Conservation (phyloP, 176 grass and related monocot species). For the Triticum timopheevii region DNA sequence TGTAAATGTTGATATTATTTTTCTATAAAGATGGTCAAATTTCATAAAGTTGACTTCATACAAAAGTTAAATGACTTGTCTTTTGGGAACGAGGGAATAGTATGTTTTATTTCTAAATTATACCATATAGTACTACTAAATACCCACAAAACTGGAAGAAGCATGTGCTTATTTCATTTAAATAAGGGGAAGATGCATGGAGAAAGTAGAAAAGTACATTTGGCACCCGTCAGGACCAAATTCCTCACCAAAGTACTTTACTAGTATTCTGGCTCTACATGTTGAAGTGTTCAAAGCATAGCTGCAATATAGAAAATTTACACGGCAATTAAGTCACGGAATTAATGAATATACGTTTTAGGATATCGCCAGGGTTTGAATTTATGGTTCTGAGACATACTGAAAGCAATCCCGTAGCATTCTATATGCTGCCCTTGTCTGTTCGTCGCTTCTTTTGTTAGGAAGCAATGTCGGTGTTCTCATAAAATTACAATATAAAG, state of each 20-base stretch:
- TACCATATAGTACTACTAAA: not conserved
- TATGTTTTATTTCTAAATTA: not conserved
- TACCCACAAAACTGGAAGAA: conserved; percentile 9
- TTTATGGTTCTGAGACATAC: conserved; percentile 41
- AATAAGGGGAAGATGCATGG: not conserved
- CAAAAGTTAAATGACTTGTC: not conserved
- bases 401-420: conserved; percentile 83
- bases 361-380: conserved; percentile 2
- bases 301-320: conserved; percentile 47
- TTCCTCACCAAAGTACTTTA: conserved; percentile 90
- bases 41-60: not conserved
- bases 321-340: conserved; percentile 2
- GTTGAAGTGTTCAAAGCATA: conserved; percentile 81
- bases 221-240: conserved; percentile 58
- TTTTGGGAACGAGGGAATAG: not conserved
- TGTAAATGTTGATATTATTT: not conserved
- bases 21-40: not conserved
- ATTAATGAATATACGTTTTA: conserved; percentile 15
- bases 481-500: conserved; percentile 72
- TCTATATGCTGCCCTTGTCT: conserved; percentile 80
- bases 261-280: conserved; percentile 77
- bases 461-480: conserved; percentile 82
- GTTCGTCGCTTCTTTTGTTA: conserved; percentile 83
- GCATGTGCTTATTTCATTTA: not conserved
- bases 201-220: conserved; percentile 53